These are phyloP conservation scores for Nemania diffusa DNA, from an alignment of 2,329 filamentous ascomycete genomes.

Conservation along the genomic window DNA sequence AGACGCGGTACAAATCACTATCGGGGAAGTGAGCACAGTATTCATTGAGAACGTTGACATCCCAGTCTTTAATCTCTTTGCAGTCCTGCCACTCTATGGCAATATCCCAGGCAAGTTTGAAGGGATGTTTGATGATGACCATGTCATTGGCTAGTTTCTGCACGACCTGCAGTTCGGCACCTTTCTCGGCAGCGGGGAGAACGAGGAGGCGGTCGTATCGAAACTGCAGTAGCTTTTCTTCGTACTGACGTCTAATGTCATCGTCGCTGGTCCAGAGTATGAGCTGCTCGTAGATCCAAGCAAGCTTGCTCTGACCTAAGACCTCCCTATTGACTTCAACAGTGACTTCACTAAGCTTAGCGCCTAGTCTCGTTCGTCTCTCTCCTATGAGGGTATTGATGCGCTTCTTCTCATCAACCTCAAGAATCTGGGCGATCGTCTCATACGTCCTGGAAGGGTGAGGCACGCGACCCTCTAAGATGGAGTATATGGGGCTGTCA, in stretches of 20 bases:
- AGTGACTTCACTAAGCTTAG: slow-evolving; percentile 84
- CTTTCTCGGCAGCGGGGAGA: slow-evolving; percentile 73
- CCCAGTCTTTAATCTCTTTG: slow-evolving; percentile 78
- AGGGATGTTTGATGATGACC: slow-evolving; percentile 95
- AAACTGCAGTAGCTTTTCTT: slow-evolving; percentile 87
- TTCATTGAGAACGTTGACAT: slow-evolving; percentile 79
- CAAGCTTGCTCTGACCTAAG: slow-evolving; percentile 78
- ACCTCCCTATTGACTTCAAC: slow-evolving; percentile 89
- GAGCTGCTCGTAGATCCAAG: slow-evolving; percentile 80
- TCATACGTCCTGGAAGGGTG: slow-evolving; percentile 84
- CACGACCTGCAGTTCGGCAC: slow-evolving; percentile 75
- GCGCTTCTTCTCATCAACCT: slow-evolving; percentile 85
- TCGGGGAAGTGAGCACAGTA: slow-evolving; percentile 88
- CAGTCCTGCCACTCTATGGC: slow-evolving; percentile 89
- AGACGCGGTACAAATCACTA: slow-evolving; percentile 81
- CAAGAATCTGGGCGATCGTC: slow-evolving; percentile 82
- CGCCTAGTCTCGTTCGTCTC: slow-evolving; percentile 86
- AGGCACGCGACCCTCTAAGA: slow-evolving; percentile 84
- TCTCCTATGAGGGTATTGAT: slow-evolving; percentile 93
- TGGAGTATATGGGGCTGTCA: slow-evolving; percentile 80
- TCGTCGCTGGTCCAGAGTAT: slow-evolving; percentile 94
- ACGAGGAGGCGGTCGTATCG: slow-evolving; percentile 82
- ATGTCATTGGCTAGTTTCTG: slow-evolving; percentile 85
- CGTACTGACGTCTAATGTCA: slow-evolving; percentile 81
- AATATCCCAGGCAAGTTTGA: slow-evolving; percentile 89